phyloP scores from a whole-genome alignment of 2,329 filamentous ascomycete species.

The Penicillium freii region DNA sequence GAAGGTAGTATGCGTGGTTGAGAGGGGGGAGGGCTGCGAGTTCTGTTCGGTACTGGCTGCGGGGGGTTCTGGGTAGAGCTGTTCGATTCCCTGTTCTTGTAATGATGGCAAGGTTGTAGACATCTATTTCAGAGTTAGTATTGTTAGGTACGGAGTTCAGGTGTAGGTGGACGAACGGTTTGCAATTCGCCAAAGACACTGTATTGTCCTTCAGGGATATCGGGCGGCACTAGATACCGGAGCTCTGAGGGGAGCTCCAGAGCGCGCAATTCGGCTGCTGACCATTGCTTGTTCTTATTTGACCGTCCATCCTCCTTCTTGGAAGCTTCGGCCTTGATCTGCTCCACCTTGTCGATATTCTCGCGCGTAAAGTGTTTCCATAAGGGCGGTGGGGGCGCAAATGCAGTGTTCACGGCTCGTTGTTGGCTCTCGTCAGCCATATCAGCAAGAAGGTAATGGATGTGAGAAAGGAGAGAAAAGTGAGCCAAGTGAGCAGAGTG shows the following conservation, averaged over 20 bases:
- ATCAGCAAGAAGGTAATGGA: background rate
- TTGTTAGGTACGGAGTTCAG: background rate
- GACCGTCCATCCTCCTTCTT: conserved; percentile 30
- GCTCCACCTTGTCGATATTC: conserved; percentile 62
- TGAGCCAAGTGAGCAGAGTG: background rate
- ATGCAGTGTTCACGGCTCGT: conserved; percentile 59
- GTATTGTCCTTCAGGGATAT: conserved; percentile 70
- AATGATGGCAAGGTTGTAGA: conserved; percentile 64
- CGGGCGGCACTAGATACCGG: conserved; percentile 74
- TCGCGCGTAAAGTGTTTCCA: conserved; percentile 82
- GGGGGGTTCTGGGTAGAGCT: conserved; percentile 59
- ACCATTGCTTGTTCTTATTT: conserved; percentile 33
- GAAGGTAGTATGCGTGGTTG: conserved; percentile 61
- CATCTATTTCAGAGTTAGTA: conserved; percentile 36
- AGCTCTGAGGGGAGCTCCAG: conserved; percentile 67
- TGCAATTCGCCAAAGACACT: conserved; percentile 70
- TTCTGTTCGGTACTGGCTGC: conserved; percentile 55
- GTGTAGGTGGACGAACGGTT: conserved; percentile 43
- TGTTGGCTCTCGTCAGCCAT: conserved; percentile 62
- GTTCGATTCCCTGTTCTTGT: conserved; percentile 67
- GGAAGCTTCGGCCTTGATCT: conserved; percentile 46
- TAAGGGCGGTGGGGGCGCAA: conserved; percentile 84
- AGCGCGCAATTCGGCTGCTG: conserved; percentile 33
- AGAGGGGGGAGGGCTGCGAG: conserved; percentile 39
- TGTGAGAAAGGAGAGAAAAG: background rate